Conservation (phyloP, 2,329 filamentous ascomycete species). For the Ophiostoma ips region DNA sequence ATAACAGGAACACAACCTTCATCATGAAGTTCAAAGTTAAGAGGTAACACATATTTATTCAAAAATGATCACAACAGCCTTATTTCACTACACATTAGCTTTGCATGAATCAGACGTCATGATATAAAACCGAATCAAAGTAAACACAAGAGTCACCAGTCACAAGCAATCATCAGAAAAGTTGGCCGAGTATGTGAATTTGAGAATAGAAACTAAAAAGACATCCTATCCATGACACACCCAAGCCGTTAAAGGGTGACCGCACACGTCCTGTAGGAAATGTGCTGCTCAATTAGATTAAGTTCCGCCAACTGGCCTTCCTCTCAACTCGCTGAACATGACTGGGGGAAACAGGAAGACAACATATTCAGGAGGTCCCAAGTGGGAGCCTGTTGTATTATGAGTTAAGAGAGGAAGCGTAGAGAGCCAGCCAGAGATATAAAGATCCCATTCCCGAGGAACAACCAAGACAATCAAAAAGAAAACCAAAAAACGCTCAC, state of each 20-base stretch:
- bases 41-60: too few relatives aligned
- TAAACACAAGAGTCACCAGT: not conserved
- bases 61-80: too few relatives aligned
- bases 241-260: not conserved
- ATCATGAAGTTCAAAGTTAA: too few relatives aligned
- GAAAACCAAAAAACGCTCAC: not conserved
- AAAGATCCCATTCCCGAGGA: not conserved
- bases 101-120: too few relatives aligned
- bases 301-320: not conserved
- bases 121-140: too few relatives aligned
- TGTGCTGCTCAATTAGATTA: not conserved
- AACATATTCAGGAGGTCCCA: not conserved
- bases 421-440: not conserved
- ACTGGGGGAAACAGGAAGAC: not conserved
- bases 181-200: conserved; percentile 1
- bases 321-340: not conserved
- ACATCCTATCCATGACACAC: not conserved
- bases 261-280: not conserved
- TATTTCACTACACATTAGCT: too few relatives aligned
- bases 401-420: not conserved
- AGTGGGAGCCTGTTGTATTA: not conserved
- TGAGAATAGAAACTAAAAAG: not conserved
- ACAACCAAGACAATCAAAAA: not conserved
- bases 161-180: not conserved
- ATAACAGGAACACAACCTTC: too few relatives aligned